phyloP scores from a whole-genome alignment of 2,329 filamentous ascomycete species.

The Exophiala bonariae region DNA sequence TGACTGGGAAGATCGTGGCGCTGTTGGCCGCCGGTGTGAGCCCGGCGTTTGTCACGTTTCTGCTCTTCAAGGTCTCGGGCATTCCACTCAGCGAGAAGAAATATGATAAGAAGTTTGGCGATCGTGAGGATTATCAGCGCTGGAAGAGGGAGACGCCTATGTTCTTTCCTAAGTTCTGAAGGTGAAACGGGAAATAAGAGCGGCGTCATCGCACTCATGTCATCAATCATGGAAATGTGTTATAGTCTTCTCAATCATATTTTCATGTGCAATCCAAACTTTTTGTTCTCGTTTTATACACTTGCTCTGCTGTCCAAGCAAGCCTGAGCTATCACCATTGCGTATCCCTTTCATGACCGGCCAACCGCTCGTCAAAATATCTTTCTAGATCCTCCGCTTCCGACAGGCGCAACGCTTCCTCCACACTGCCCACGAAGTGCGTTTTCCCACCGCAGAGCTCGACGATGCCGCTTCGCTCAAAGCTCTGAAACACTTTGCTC shows the following conservation, averaged over 20 bases:
- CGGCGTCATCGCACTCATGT: too few relatives aligned
- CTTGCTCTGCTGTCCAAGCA: too few relatives aligned
- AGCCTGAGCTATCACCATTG: slow-evolving; percentile 9
- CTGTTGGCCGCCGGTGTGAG: slow-evolving; percentile 56
- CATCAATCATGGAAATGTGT: too few relatives aligned
- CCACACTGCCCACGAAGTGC: slow-evolving; percentile 80
- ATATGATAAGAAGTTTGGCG: slow-evolving; percentile 65
- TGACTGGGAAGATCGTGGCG: slow-evolving; percentile 45
- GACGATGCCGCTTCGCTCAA: slow-evolving; percentile 80
- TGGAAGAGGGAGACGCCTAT: slow-evolving; percentile 68
- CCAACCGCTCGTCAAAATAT: slow-evolving; percentile 29
- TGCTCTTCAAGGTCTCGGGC: slow-evolving; percentile 64
- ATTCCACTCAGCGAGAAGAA: slow-evolving; percentile 68
- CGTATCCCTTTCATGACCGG: slow-evolving; percentile 7
- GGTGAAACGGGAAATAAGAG: too few relatives aligned
- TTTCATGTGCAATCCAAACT: too few relatives aligned
- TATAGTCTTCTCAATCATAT: too few relatives aligned
- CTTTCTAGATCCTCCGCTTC: slow-evolving; percentile 64
- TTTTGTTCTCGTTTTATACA: too few relatives aligned
- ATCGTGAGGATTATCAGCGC: slow-evolving; percentile 64
- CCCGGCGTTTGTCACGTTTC: slow-evolving; percentile 64
- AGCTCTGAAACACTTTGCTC: slow-evolving; percentile 66
- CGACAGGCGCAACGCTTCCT: slow-evolving; percentile 78
- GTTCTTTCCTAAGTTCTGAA: slow-evolving; percentile 62
- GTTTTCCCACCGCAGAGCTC: slow-evolving; percentile 73